Evolutionary conservation across 2,329 filamentous ascomycete species (phyloP).

Genomic region (Metarhizium anisopliae): DNA sequence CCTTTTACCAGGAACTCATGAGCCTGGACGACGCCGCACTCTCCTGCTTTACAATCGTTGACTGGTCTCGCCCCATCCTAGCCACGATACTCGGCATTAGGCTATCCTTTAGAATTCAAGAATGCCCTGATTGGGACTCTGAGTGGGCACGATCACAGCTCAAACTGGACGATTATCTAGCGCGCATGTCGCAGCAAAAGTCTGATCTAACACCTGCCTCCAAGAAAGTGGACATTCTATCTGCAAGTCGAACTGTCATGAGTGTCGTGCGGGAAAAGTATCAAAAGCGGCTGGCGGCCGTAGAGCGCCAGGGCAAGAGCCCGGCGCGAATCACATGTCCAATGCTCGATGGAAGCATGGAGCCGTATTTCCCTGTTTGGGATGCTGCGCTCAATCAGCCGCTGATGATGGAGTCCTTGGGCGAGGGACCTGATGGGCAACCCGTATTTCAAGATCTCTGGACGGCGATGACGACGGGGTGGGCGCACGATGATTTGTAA

Average conservation of each 20-base stretch:
- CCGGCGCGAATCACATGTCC: constrained; percentile 29
- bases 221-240: constrained; percentile 31
- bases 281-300: constrained; percentile 26
- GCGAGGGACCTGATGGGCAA: constrained; percentile 9
- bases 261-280: constrained; percentile 37
- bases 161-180: constrained; percentile 29
- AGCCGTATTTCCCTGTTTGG: constrained; percentile 37
- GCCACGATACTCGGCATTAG: constrained; percentile 33
- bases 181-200: constrained; percentile 20
- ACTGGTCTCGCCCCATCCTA: constrained; percentile 34
- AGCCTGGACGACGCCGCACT: constrained; percentile 22
- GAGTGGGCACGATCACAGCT: constrained; percentile 29
- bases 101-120: constrained; percentile 34
- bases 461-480: constrained; percentile 39
- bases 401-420: constrained; percentile 7
- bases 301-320: constrained; percentile 17
- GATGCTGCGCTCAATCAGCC: constrained; percentile 23
- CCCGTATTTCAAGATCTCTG: constrained; percentile 34
- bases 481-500: constrained; percentile 19
- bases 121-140: constrained; percentile 27
- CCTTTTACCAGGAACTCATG: constrained; percentile 24
- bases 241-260: constrained; percentile 37
- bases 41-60: constrained; percentile 28
- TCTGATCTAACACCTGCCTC: constrained; percentile 13
- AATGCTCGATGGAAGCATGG: constrained; percentile 41